Base-by-base conservation (phyloP, 768 basidiomycete species). In the Termitomyces sp. region DNA sequence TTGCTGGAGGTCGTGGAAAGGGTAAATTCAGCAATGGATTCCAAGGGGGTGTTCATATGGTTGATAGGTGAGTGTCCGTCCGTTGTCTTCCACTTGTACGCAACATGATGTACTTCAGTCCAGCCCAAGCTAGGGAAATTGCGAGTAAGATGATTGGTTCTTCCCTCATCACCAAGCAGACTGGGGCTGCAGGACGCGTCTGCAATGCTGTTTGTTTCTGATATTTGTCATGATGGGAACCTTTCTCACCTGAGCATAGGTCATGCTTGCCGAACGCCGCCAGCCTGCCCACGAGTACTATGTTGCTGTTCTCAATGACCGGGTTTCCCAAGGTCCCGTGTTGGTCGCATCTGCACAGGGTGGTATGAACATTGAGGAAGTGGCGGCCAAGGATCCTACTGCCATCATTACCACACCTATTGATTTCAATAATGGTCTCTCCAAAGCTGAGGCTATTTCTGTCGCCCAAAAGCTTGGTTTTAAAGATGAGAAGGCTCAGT, bases 291-390 rank as follows among this genome's bases (percentile, higher is more conserved):
- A 99, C 69, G 97, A 99, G 70, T 98, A 98, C 79, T 99, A 99
- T 66, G 89, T 95, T 49, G 97, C 97, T 14, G 84, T 98, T 32
- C 82, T 99, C 53, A 98, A 98, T 66, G 97, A 99, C 78, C 91
- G 97, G 62, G 83, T 81, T 14, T 77, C 87, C 6, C 87, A 93
- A 57, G 88, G 90, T 14, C 90, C 93, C 43, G 97, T 98, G 30
- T 82, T 99, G 45, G 96, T 99, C 52, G 87, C 87, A 19, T 98
- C 97, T 43, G 80, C 81, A 19, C 94, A 98, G 68, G 97, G 97
- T 54, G 97, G 97, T 55, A 99, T 99, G 97, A 98, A 98, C 74
- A 99, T 99, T 66, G 97, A 99, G 71, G 97, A 99, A 65, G 97
- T 99, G 45, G 97, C 97, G 26, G 91, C 92, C 30, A 93, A 95